phyloP scores from a whole-genome alignment of 2,329 filamentous ascomycete genomes.

The Colletotrichum sp. region DNA sequence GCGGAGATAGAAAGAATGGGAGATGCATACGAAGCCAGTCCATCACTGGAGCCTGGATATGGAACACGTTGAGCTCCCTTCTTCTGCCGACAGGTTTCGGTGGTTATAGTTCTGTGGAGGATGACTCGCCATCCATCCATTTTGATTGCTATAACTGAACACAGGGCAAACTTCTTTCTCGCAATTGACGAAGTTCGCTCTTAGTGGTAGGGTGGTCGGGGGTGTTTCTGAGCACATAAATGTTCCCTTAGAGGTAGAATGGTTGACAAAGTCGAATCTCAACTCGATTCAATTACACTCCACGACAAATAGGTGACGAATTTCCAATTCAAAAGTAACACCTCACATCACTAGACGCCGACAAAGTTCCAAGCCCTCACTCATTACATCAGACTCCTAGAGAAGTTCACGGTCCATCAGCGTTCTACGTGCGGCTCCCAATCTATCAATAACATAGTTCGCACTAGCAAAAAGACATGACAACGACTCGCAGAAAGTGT shows the following conservation, averaged over 20 bases:
- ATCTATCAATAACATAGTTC: not conserved
- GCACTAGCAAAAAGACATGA: not conserved
- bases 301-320: not conserved
- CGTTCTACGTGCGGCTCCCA: not conserved
- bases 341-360: accelerated
- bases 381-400: accelerated
- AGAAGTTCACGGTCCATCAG: not conserved
- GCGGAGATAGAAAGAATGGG: too few relatives aligned
- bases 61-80: not conserved
- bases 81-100: not conserved
- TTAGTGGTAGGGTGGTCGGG: not conserved
- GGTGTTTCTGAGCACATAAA: not conserved
- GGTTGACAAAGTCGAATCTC: not conserved
- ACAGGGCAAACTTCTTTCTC: not conserved
- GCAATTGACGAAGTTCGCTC: not conserved
- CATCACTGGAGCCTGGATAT: not conserved
- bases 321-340: not conserved
- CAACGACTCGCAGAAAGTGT: not conserved
- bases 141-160: not conserved
- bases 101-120: not conserved
- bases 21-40: too few relatives aligned
- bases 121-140: not conserved
- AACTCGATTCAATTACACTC: not conserved
- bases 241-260: not conserved
- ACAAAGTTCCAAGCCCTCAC: not conserved